Conservation (phyloP, 1,284 basidiomycete genomes). For the Marasmius oreades region DNA sequence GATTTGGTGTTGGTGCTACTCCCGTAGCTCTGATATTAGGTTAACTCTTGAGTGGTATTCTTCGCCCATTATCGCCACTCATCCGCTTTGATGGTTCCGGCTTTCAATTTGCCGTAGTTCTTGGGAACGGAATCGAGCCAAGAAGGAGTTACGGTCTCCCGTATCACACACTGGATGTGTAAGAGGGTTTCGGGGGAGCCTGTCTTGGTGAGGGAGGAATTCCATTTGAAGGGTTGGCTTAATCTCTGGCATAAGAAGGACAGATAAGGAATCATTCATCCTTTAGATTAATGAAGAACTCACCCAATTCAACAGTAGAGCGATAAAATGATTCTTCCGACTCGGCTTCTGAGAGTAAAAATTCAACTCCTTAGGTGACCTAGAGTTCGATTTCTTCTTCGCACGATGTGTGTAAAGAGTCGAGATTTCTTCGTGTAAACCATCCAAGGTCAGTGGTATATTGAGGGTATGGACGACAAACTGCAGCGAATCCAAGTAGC, state of each 20-base stretch:
- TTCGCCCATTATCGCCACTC: too few species aligned
- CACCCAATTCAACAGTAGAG: background rate
- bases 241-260: too few species aligned
- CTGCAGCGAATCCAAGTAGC: background rate
- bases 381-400: background rate
- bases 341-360: background rate
- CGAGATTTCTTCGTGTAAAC: background rate
- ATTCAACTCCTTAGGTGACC: background rate
- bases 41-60: too few species aligned
- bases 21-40: too few species aligned
- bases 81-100: constrained; percentile 33
- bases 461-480: background rate
- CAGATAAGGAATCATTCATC: background rate
- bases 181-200: constrained; percentile 8
- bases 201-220: background rate
- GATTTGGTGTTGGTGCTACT: too few species aligned
- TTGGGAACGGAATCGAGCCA: constrained; percentile 30
- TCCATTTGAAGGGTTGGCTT: background rate
- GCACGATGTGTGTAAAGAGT: background rate
- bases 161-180: constrained; percentile 22
- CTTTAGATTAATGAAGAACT: background rate
- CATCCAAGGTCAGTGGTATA: background rate
- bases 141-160: constrained; percentile 22
- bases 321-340: constrained; percentile 3
- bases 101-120: constrained; percentile 26